Conservation (phyloP, 2,329 filamentous ascomycete genomes). For the Akanthomyces lecanii region DNA sequence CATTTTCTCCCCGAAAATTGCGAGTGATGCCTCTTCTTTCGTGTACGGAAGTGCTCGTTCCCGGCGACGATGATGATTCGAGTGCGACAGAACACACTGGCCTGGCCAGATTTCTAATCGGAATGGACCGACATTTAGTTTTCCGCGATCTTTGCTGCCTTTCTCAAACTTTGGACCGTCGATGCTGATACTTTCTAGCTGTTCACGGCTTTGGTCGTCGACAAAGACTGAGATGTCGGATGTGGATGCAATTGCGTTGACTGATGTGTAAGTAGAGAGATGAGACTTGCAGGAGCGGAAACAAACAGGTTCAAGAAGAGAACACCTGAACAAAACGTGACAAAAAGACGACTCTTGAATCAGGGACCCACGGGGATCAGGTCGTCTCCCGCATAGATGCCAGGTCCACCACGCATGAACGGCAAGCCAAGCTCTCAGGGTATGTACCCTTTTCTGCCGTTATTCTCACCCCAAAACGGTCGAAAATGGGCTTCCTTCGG, state of each 20-base stretch:
- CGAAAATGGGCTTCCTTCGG: background rate
- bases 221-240: background rate
- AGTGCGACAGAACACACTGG: constrained; percentile 7
- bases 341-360: constrained; percentile 7
- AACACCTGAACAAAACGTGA: constrained; percentile 2
- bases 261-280: background rate
- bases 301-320: background rate
- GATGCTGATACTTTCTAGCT: background rate
- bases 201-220: background rate
- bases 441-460: background rate
- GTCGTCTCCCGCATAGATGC: background rate
- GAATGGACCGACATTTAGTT: constrained; percentile 8
- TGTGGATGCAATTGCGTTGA: background rate
- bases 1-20: background rate
- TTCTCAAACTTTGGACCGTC: background rate
- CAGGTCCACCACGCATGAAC: constrained; percentile 13
- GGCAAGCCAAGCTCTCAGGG: constrained; percentile 9
- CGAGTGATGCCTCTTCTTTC: no score
- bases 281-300: background rate
- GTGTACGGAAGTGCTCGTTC: background rate
- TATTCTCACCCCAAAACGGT: constrained; percentile 1
- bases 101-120: constrained; percentile 13
- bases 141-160: background rate
- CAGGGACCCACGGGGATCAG: constrained; percentile 11
- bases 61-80: background rate